Evolutionary conservation across 305 asterid genomes (phyloP).

Genomic region (Solanum hybrid): DNA sequence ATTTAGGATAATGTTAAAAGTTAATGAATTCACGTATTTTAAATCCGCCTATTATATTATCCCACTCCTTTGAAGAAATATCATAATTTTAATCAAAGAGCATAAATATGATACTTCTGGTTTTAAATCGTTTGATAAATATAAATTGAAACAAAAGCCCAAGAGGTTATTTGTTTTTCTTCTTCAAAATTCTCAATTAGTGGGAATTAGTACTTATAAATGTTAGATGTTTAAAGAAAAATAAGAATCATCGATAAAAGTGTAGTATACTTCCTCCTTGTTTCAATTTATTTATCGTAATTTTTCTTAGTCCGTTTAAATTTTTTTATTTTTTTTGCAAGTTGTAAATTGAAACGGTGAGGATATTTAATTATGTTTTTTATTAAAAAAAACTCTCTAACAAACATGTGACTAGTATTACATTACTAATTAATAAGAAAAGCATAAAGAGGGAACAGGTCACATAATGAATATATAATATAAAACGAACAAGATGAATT

Average conservation of each 20-base stretch:
- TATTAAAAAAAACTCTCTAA: neutral
- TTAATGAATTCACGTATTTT: neutral
- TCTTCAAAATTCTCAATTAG: neutral
- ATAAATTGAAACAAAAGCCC: neutral
- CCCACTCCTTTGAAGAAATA: neutral
- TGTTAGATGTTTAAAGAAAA: neutral
- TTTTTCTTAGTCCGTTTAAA: neutral
- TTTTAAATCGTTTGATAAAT: neutral
- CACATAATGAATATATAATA: neutral
- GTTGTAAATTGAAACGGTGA: neutral
- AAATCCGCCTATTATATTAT: neutral
- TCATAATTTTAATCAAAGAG: neutral
- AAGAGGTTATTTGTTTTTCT: neutral
- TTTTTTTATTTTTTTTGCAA: neutral
- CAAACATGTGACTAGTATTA: neutral
- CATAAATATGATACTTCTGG: neutral
- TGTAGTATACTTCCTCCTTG: rapidly evolving
- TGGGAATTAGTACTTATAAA: neutral
- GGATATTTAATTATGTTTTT: neutral
- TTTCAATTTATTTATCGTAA: neutral
- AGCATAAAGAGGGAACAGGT: neutral
- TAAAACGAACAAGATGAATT: neutral
- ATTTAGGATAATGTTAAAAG: neutral
- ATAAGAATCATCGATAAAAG: neutral
- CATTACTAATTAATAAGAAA: neutral